Conservation (phyloP, 2,329 filamentous ascomycete genomes). For the Pyrenophora graminea region DNA sequence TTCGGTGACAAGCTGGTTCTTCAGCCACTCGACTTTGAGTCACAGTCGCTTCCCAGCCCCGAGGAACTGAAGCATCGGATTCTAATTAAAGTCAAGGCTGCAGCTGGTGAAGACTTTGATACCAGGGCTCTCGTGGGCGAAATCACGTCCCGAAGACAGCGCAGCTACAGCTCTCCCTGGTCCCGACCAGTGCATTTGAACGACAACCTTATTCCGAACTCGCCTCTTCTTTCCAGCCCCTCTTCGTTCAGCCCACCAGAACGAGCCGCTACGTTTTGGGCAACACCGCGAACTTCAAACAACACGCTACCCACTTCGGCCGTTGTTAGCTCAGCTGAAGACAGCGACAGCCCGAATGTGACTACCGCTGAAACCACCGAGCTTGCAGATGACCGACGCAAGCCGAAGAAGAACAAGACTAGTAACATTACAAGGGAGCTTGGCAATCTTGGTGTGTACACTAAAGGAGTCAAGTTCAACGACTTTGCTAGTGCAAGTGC, state of each 20-base stretch:
- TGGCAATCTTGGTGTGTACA: constrained; percentile 81
- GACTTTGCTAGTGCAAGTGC: constrained; percentile 79
- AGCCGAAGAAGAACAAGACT: constrained; percentile 62
- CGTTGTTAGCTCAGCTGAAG: constrained; percentile 66
- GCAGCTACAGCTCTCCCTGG: constrained; percentile 79
- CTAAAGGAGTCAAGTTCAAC: constrained; percentile 78
- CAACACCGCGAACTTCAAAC: constrained; percentile 59
- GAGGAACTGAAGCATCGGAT: constrained; percentile 83
- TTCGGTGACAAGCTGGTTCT: constrained; percentile 81
- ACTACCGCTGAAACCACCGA: constrained; percentile 59
- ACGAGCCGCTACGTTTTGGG: constrained; percentile 51
- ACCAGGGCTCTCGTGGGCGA: constrained; percentile 44
- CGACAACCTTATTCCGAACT: constrained; percentile 55
- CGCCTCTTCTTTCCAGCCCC: constrained; percentile 57
- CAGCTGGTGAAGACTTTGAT: constrained; percentile 56
- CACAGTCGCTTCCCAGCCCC: constrained; percentile 76
- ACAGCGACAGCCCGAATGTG: constrained; percentile 69
- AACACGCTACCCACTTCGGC: constrained; percentile 61
- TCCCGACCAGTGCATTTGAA: constrained; percentile 67
- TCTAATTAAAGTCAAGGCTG: constrained; percentile 92
- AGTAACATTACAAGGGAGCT: constrained; percentile 87
- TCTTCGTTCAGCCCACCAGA: constrained; percentile 58
- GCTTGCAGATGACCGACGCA: constrained; percentile 61
- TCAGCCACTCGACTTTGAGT: constrained; percentile 71
- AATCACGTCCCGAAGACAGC: constrained; percentile 48